Evolutionary conservation across 1,139 yeast genomes (phyloP), one percentile per base, ranked within the genome.

Genomic region (Lodderomyces orthopsilosis): DNA sequence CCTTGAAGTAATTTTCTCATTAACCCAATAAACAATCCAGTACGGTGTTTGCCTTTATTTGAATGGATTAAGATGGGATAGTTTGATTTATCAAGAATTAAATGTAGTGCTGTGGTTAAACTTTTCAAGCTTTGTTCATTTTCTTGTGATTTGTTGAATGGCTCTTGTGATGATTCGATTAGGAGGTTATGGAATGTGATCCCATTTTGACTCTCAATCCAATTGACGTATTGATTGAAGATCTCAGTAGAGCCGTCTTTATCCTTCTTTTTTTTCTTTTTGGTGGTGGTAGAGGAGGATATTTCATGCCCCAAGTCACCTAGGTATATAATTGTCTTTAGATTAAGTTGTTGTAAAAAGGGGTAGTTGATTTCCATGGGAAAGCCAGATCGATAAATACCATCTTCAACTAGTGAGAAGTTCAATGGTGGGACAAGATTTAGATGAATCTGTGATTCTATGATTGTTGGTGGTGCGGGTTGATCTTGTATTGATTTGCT

Each of bases 41-140:
- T 91, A 40, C 98, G 67, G 59, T 93, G 98, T 61, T 93, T 91
- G 7, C 98, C 98, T 65, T 93, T 93, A 61, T 91, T 89, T 3
- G 96, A 88, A 61, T 93, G 98, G 13, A 93, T 78, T 46, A 93
- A 70, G 27, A 91, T 80, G 1, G 98, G 98, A 58, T 85, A 86
- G 61, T 90, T 89, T 22, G 82, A 77, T 43, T 75, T 72, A 57
- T 89, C 85, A 37, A 85, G 62, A 46, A 88, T 72, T 36, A 87
- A 59, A 48, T 79, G 75, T 42, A 91, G 67, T 0, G 95, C 89
- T 21, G 68, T 62, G 15, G 79, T 70, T 46, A 89, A 72, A 6
- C 84, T 78, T 7, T 66, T 69, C 44, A 68, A 66, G 1, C 75
- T 63, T 46, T 64, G 70, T 18, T 57, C 56, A 35, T 63, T 66